phyloP scores from a whole-genome alignment of 768 basidiomycete species.

The Wakefieldia striispora region DNA sequence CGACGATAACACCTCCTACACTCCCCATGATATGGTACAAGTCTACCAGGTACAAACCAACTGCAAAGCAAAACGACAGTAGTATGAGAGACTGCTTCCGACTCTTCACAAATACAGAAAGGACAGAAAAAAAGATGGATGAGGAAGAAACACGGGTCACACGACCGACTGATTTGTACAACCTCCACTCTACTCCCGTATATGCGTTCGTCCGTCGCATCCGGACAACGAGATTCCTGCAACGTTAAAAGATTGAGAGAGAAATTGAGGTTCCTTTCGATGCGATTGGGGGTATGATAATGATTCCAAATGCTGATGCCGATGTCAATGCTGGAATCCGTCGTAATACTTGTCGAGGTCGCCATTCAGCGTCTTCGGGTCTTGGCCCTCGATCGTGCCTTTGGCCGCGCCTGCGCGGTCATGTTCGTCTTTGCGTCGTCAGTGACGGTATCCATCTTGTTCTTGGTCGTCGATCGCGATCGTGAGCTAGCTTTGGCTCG shows the following conservation, averaged over 20 bases:
- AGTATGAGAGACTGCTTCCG: constrained; percentile 9
- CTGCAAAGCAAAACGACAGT: constrained; percentile 21
- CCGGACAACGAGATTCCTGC: constrained; percentile 15
- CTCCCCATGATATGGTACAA: constrained; percentile 22
- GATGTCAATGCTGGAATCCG: constrained; percentile 15
- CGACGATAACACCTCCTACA: constrained; percentile 13
- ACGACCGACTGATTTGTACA: constrained; percentile 17
- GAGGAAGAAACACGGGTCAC: constrained; percentile 5
- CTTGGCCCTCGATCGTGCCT: constrained; percentile 30
- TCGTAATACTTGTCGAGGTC: constrained; percentile 7
- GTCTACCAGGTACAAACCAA: constrained; percentile 20
- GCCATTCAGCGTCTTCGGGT: constrained; percentile 29
- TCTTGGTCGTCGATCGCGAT: constrained; percentile 15
- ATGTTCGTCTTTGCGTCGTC: constrained; percentile 16
- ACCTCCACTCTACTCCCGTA: constrained; percentile 14
- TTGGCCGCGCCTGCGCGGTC: constrained; percentile 28
- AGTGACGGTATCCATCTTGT: constrained; percentile 7
- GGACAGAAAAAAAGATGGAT: constrained; percentile 2
- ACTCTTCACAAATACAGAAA: constrained; percentile 18
- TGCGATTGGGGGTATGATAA: constrained; percentile 22
- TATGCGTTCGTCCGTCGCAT: constrained; percentile 4
- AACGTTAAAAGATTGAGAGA: constrained; percentile 21
- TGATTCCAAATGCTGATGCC: constrained; percentile 13
- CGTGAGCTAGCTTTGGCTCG: constrained; percentile 25
- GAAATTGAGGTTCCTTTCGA: constrained; percentile 18